These are phyloP conservation scores for Hypoxylon intermedium DNA, from an alignment of 495 filamentous ascomycete species.

Conservation along the genomic window DNA sequence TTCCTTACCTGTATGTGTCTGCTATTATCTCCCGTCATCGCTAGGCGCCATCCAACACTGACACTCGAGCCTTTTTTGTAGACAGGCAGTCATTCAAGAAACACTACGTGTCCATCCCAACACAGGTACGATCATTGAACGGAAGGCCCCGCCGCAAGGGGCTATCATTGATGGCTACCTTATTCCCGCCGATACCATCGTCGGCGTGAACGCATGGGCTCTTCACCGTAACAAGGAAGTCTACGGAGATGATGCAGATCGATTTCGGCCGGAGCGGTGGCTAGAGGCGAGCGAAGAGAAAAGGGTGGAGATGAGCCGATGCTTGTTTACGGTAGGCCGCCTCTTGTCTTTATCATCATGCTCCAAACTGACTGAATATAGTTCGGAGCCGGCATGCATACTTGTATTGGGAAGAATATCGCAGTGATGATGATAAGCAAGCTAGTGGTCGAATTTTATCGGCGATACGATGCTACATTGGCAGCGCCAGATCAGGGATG, in stretches of 20 bases:
- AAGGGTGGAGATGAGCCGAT: not conserved
- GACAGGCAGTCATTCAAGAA: constrained; percentile 71
- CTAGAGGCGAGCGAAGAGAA: constrained; percentile 46
- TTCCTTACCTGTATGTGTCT: constrained; percentile 9
- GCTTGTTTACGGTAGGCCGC: not conserved
- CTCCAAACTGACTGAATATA: constrained; percentile 13
- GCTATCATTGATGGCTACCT: constrained; percentile 57
- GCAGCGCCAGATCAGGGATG: constrained; percentile 4
- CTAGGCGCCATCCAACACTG: constrained; percentile 30
- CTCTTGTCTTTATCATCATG: not conserved
- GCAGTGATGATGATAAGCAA: constrained; percentile 58
- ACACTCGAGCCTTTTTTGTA: constrained; percentile 65
- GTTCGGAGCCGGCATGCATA: constrained; percentile 57
- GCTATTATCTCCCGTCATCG: constrained; percentile 39
- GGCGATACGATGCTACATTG: constrained; percentile 5
- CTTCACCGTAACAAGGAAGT: constrained; percentile 59
- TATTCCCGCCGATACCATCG: constrained; percentile 61
- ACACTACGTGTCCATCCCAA: constrained; percentile 66
- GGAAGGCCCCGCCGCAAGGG: constrained; percentile 64
- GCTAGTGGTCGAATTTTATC: constrained; percentile 30
- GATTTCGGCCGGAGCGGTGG: constrained; percentile 65
- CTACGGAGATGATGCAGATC: constrained; percentile 60
- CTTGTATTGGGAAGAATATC: constrained; percentile 59
- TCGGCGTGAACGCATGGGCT: constrained; percentile 67
- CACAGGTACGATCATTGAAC: constrained; percentile 61